Percentiles rank a stretch among this genome's conserved stretches.
These are phyloP conservation scores for Schizopora paradoxa DNA, from an alignment of 1,284 basidiomycete species.

Conservation along the genomic window DNA sequence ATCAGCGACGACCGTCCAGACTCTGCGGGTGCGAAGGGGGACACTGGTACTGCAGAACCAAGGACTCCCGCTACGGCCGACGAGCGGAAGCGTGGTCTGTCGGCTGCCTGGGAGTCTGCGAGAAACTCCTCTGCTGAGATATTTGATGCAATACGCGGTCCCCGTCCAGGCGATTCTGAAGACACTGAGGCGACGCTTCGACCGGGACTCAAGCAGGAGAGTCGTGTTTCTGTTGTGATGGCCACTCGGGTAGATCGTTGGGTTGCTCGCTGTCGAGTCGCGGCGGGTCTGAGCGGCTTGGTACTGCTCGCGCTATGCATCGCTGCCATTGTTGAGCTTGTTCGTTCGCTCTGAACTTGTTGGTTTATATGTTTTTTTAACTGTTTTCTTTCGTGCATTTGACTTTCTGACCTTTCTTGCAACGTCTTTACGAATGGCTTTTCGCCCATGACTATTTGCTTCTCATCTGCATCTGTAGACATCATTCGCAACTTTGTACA, in stretches of 20 bases:
- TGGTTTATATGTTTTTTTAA: too few relatives aligned
- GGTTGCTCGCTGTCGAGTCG: conserved; percentile 42
- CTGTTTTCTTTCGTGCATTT: too few relatives aligned
- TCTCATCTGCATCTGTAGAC: too few relatives aligned
- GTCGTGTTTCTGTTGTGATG: conserved; percentile 19
- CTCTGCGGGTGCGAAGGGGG: too few relatives aligned
- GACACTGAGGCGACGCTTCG: conserved; percentile 21
- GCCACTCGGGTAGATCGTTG: conserved; percentile 32
- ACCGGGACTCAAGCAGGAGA: conserved; percentile 19
- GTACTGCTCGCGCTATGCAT: conserved; percentile 33
- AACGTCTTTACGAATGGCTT: too few relatives aligned
- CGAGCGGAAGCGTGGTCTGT: conserved; percentile 22
- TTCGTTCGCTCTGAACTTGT: conserved; percentile 13
- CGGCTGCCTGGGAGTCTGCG: conserved; percentile 31
- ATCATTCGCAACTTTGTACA: too few relatives aligned
- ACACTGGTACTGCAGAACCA: too few relatives aligned
- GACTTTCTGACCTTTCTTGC: too few relatives aligned
- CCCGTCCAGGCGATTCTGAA: conserved; percentile 15
- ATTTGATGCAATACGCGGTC: conserved; percentile 8
- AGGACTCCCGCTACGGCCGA: too few relatives aligned
- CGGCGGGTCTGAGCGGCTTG: conserved; percentile 38
- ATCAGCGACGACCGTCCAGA: too few relatives aligned
- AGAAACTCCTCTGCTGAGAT: conserved; percentile 15
- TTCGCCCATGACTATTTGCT: too few relatives aligned
- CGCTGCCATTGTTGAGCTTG: conserved; percentile 34